Conservation (phyloP, 225 moss, liverwort and hornwort species). For the Physcomitrellopsis africana region DNA sequence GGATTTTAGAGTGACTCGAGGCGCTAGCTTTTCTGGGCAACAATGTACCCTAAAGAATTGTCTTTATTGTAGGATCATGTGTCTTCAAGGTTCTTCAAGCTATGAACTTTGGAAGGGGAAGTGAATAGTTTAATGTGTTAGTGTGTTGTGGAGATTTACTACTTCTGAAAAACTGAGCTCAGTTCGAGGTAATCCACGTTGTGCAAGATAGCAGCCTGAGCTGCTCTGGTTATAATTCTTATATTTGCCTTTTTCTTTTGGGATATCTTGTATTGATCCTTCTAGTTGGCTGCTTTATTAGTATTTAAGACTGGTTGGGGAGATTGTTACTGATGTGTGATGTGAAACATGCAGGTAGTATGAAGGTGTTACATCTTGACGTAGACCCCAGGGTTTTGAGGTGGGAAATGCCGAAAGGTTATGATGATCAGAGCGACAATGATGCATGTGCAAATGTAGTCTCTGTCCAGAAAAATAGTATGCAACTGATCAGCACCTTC, state of each 20-base stretch:
- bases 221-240: background rate
- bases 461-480: constrained; percentile 52
- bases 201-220: background rate
- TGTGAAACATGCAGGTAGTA: constrained; percentile 32
- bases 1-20: background rate
- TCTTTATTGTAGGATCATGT: background rate
- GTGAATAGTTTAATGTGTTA: background rate
- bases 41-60: background rate
- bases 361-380: constrained; percentile 32
- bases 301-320: constrained; percentile 16
- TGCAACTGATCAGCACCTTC: constrained; percentile 62
- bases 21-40: constrained; percentile 23
- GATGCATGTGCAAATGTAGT: constrained; percentile 82
- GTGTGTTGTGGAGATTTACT: constrained; percentile 14
- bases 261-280: constrained; percentile 14
- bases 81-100: background rate
- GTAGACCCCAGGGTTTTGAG: constrained; percentile 51
- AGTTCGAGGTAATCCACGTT: constrained; percentile 16
- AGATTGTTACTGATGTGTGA: constrained; percentile 26
- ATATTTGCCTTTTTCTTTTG: constrained; percentile 2
- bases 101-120: background rate
- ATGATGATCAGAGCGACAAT: constrained; percentile 84
- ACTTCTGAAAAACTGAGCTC: constrained; percentile 2
- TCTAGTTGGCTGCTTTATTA: constrained; percentile 5
- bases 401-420: constrained; percentile 87